Evolutionary conservation across 495 filamentous ascomycete species (phyloP), one percentile per base, ranked within the genome.

Genomic region (Xylaria scruposa): DNA sequence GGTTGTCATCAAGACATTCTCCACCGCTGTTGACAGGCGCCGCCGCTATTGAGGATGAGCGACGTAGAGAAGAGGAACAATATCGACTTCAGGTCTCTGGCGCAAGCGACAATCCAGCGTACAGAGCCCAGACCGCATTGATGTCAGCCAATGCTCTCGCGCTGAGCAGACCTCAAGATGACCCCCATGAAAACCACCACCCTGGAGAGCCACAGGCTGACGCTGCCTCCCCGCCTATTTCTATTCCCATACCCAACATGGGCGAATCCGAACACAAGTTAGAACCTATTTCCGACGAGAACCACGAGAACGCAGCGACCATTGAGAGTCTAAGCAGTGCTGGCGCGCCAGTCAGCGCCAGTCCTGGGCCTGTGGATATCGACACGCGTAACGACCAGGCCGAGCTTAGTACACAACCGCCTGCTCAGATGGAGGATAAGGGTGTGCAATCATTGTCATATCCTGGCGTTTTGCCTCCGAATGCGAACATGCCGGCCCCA

Each of bases 1-100:
- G 73, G 4, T 72, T 80, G 51, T 82, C 84, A 17, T 83, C 89
- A 19, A 82, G 88, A 54, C 79, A 82, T 71, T 83, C 83, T 67
- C 83, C 83, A 26, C 72, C 84, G 19, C 78, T 82, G 10, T 79
- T 89, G 44, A 90, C 88, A 13, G 88, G 84, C 46, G 87, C 86
- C n/a, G 85, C 84, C 58, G 87, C 85, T 36, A 72, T 89, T 67
- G 87, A 86, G 61, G 89, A 90, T 59, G 82, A 90, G 71, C 85
- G 79, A 65, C 81, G 82, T 42, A 81, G 78, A 62, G 81, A 82
- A 53, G 86, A 89, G 71, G 86, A 90, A 53, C 81, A 83, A 12
- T 79, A 83, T 44, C 78, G 73, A 40, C 67, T 79, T 51, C 79
- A 78, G 68, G 78, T 77, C 70, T 74, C 76, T 40, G 75, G 81